Evolutionary conservation across 2,329 filamentous ascomycete species (phyloP), one percentile per base, ranked within the genome.

Genomic region (Fragosphaeria purpurea): DNA sequence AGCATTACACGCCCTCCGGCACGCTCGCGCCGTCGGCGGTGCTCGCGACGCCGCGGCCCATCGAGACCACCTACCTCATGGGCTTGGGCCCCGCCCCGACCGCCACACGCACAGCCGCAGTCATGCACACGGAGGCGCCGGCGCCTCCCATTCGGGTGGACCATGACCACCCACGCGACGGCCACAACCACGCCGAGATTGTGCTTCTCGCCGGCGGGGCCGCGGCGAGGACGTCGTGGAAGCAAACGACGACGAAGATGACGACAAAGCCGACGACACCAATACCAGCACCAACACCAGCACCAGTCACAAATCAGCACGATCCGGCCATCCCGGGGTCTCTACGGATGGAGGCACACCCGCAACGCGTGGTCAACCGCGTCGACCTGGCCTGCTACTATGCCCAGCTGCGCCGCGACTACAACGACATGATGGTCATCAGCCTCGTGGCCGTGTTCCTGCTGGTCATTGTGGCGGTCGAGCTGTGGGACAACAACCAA

Each of bases 351-450:
- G 51, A 53, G 45, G 35, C 51, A 8, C 39, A 46, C 44, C 42
- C 45, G 5, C 46, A 35, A 9, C 48, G 31, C 37, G 39, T 33
- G 37, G 13, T 30, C 37, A 12, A 12, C 4, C 42, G 32, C 31
- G 13, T 38, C 11, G 43, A 48, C 1, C 10, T 54, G 39, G 57
- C 58, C 11, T 60, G 55, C 51, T 56, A 56, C 32, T 56, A 56
- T 7, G 53, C 53, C 0, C 50, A 47, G 5, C 33, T 58, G 11
- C 51, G 55, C 6, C 52, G 55, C 30, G 58, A 63, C 10, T 56
- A 57, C 41, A 59, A 62, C 47, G 62, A 66, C 40, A 55, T 62
- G 53, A 48, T 61, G 50, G 57, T 64, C n/a, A 60, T 67, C 33
- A 54, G 56, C 44, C 50, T 66, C 31, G 60, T 61, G 1, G 47